Evolutionary conservation across 208 protist species (phyloP).

Genomic region (Novymonas esmeraldas): DNA sequence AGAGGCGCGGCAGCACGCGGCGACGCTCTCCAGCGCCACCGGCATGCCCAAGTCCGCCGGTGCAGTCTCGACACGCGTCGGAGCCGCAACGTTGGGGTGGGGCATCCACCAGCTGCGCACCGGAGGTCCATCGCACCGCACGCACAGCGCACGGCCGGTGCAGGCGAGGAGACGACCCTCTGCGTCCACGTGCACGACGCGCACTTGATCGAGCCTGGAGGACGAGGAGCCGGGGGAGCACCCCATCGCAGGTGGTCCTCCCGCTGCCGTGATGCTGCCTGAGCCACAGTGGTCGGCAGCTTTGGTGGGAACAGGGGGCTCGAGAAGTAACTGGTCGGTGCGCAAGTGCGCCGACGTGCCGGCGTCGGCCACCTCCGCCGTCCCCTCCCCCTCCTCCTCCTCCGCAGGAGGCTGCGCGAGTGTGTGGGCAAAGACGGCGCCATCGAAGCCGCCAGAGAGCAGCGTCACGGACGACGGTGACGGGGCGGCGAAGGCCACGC

Average conservation of each 20-base stretch:
- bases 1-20: neutral
- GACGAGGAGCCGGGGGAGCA: neutral
- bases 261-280: neutral
- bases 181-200: conserved; percentile 26
- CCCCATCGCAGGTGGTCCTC: neutral
- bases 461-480: conserved; percentile 7
- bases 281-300: too few species aligned
- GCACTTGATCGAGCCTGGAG: conserved; percentile 13
- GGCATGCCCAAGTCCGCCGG: conserved; percentile 7
- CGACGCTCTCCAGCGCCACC: conserved; percentile 5
- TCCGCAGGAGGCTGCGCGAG: neutral
- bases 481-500: conserved; percentile 35
- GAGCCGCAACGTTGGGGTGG: neutral
- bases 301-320: neutral
- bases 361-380: too few species aligned
- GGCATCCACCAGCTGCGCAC: conserved; percentile 1
- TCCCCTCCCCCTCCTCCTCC: too few species aligned
- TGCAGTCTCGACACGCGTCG: too few species aligned
- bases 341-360: neutral
- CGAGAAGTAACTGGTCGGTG: neutral
- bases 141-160: conserved; percentile 16
- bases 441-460: conserved; percentile 64
- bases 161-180: conserved; percentile 19
- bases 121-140: neutral
- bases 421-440: conserved; percentile 33